A percentile compares a stretch with the other conserved stretches of the same genome.
Conservation (phyloP, 208 protist genomes). For the Trypanosoma brucei region DNA sequence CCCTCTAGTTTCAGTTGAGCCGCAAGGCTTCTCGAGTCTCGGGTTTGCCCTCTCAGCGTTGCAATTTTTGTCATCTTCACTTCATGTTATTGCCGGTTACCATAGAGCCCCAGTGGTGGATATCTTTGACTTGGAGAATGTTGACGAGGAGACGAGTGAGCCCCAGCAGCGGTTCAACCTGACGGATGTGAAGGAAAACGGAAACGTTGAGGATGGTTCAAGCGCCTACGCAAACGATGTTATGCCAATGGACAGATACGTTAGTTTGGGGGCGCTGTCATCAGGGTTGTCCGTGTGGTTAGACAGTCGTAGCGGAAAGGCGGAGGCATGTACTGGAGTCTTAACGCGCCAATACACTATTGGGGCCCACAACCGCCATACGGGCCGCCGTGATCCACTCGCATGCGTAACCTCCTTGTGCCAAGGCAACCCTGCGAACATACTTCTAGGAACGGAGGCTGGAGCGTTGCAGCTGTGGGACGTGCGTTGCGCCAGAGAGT, state of each 20-base stretch:
- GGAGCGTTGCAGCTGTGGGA: conserved; percentile 62
- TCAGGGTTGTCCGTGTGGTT: conserved; percentile 41
- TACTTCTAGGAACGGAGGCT: conserved; percentile 43
- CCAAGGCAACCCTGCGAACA: conserved; percentile 16
- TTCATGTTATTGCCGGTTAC: conserved; percentile 42
- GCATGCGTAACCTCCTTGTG: conserved; percentile 27
- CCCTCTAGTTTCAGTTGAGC: conserved; percentile 7
- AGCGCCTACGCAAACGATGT: conserved; percentile 29
- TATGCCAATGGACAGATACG: conserved; percentile 24
- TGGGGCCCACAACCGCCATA: conserved; percentile 8
- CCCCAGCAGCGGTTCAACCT: conserved; percentile 47
- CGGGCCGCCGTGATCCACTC: conserved; percentile 15
- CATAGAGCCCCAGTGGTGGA: conserved; percentile 35
- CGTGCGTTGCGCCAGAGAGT: conserved; percentile 29
- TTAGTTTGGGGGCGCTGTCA: conserved; percentile 40
- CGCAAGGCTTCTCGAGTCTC: not conserved
- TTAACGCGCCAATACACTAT: conserved; percentile 24
- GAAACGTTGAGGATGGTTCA: not conserved
- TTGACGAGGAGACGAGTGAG: conserved; percentile 56
- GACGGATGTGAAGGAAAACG: not conserved
- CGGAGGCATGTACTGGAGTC: conserved; percentile 13
- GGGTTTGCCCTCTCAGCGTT: conserved; percentile 43
- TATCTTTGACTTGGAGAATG: conserved; percentile 73
- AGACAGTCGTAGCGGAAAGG: conserved; percentile 27
- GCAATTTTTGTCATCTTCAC: conserved; percentile 49